A percentile compares a stretch with the other conserved stretches of the same genome.
Evolutionary conservation across 208 protist genomes (phyloP).

Genomic region (Sergeia podlipaevii): DNA sequence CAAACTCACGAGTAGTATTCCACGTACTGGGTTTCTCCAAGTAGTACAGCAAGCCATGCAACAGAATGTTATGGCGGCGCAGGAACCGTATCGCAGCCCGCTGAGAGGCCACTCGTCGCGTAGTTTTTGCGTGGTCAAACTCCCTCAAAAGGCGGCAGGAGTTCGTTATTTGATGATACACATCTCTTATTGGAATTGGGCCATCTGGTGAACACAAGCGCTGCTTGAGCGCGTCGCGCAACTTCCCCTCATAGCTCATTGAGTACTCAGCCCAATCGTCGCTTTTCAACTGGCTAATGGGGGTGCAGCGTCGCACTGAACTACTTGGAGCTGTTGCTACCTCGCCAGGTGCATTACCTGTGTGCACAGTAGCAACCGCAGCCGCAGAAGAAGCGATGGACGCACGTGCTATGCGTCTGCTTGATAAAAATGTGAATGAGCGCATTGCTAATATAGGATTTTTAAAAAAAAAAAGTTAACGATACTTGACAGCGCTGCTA

Average conservation of each 20-base stretch:
- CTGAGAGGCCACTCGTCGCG: slow-evolving; percentile 37
- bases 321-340: too few relatives aligned
- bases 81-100: slow-evolving; percentile 61
- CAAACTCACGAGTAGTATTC: slow-evolving; percentile 75
- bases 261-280: slow-evolving; percentile 22
- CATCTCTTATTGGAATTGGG: slow-evolving; percentile 42
- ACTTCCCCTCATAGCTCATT: slow-evolving; percentile 12
- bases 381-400: too few relatives aligned
- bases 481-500: too few relatives aligned
- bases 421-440: too few relatives aligned
- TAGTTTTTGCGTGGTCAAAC: slow-evolving; percentile 52
- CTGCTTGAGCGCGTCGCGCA: slow-evolving; percentile 28
- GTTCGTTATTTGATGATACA: slow-evolving; percentile 66
- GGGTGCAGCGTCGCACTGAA: too few relatives aligned
- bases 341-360: too few relatives aligned
- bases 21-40: slow-evolving; percentile 46
- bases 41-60: slow-evolving; percentile 84
- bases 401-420: too few relatives aligned
- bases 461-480: too few relatives aligned
- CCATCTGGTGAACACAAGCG: slow-evolving; percentile 50
- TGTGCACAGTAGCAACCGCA: too few relatives aligned
- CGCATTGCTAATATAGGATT: too few relatives aligned
- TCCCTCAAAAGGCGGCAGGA: slow-evolving; percentile 65
- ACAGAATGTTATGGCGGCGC: slow-evolving; percentile 81
- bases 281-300: slow-evolving; percentile 16